Conservation (phyloP, 1,284 basidiomycete species). For the Leccinum solheimii region DNA sequence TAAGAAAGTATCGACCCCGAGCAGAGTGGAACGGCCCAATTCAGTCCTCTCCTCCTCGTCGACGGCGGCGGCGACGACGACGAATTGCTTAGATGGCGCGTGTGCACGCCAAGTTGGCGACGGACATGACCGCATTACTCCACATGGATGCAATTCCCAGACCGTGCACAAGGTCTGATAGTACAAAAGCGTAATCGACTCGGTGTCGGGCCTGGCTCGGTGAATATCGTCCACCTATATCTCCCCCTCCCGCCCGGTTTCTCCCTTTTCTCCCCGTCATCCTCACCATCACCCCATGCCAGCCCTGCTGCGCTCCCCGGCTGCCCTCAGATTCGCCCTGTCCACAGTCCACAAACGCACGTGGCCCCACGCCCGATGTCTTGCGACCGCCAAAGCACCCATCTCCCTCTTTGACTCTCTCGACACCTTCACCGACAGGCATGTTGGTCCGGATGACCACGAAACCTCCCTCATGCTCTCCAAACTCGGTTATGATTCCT, state of each 20-base stretch:
- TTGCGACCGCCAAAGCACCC: conserved; percentile 62
- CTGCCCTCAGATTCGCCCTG: conserved; percentile 36
- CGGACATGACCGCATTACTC: not conserved
- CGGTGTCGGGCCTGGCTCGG: conserved; percentile 37
- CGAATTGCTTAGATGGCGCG: not conserved
- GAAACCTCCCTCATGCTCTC: conserved; percentile 81
- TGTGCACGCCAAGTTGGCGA: not conserved
- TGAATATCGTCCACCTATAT: conserved; percentile 30
- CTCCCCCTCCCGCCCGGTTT: conserved; percentile 19
- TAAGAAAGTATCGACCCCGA: conserved; percentile 22
- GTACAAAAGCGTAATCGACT: conserved; percentile 35
- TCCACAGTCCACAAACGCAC: conserved; percentile 22
- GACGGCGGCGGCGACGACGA: conserved; percentile 1
- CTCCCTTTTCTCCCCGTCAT: conserved; percentile 21
- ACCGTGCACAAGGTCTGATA: conserved; percentile 4
- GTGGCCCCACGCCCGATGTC: conserved; percentile 36
- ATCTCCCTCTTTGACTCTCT: conserved; percentile 73
- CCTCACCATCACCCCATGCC: conserved; percentile 39
- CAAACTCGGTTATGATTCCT: conserved; percentile 62
- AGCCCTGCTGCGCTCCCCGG: conserved; percentile 44
- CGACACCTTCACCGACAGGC: conserved; percentile 86
- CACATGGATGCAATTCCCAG: conserved; percentile 15
- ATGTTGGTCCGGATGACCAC: conserved; percentile 82
- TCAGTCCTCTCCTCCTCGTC: conserved; percentile 2
- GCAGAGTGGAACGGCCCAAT: conserved; percentile 12